Conservation (phyloP, 345 rosid genomes). For the Cardiospermum halicacabum region DNA sequence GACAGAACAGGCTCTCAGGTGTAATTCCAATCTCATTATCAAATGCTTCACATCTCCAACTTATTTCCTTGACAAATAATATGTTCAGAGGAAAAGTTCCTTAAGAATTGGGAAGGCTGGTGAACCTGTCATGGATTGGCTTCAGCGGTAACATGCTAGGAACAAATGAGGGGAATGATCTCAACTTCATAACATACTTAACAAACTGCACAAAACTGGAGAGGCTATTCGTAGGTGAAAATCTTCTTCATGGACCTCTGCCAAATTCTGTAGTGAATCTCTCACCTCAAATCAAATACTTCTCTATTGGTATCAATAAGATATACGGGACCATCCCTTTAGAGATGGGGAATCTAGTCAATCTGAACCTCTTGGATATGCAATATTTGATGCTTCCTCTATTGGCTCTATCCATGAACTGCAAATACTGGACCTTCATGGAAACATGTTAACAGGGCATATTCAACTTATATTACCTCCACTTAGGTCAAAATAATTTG, state of each 20-base stretch:
- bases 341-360: conserved; percentile 8
- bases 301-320: neutral
- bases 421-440: neutral
- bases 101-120: neutral
- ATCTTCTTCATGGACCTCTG: conserved; percentile 13
- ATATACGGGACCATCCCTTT: conserved; percentile 13
- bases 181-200: conserved; percentile 8
- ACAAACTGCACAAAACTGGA: conserved; percentile 4
- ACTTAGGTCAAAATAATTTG: no score
- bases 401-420: conserved; percentile 10
- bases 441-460: conserved; percentile 11
- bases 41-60: conserved; percentile 1
- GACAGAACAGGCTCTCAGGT: neutral
- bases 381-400: conserved; percentile 8
- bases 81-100: conserved; percentile 4
- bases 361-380: neutral
- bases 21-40: conserved; percentile 9
- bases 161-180: neutral
- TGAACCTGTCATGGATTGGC: neutral
- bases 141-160: neutral
- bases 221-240: neutral
- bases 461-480: no score
- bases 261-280: conserved; percentile 16
- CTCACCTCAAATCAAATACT: neutral
- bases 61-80: neutral